phyloP scores from a whole-genome alignment of 768 basidiomycete genomes.

The Lyophyllum atratum region DNA sequence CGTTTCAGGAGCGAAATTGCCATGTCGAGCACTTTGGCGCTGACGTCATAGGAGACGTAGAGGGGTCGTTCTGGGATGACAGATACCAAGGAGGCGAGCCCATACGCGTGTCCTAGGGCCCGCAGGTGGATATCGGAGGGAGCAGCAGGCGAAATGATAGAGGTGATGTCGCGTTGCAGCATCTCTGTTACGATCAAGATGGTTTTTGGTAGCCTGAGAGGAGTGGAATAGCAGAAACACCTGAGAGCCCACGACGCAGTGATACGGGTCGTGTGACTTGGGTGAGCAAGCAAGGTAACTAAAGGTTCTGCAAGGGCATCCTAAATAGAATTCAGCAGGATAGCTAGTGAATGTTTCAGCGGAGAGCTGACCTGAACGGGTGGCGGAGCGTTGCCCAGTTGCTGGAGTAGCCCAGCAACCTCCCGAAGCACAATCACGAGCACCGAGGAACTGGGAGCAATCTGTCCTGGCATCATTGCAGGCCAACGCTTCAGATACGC shows the following conservation, averaged over 20 bases:
- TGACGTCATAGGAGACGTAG: slow-evolving; percentile 93
- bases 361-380: slow-evolving; percentile 68
- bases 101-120: slow-evolving; percentile 86
- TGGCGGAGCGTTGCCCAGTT: slow-evolving; percentile 90
- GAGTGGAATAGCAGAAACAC: slow-evolving; percentile 89
- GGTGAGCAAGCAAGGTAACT: slow-evolving; percentile 82
- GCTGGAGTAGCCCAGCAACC: slow-evolving; percentile 81
- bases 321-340: slow-evolving; percentile 31
- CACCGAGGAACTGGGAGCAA: slow-evolving; percentile 64
- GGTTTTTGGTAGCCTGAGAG: slow-evolving; percentile 78
- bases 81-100: slow-evolving; percentile 84
- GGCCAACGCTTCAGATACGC: slow-evolving; percentile 91
- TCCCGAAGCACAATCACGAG: slow-evolving; percentile 80
- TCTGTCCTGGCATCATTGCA: slow-evolving; percentile 85
- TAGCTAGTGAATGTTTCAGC: background rate
- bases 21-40: slow-evolving; percentile 87
- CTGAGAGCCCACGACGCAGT: slow-evolving; percentile 86
- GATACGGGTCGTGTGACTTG: slow-evolving; percentile 84
- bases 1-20: slow-evolving; percentile 89
- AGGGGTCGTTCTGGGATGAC: slow-evolving; percentile 85
- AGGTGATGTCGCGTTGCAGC: slow-evolving; percentile 79
- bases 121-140: slow-evolving; percentile 71
- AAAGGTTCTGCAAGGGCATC: slow-evolving; percentile 87
- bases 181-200: slow-evolving; percentile 78
- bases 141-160: slow-evolving; percentile 71